Base-by-base conservation (phyloP, 2,329 filamentous ascomycete genomes). In the Colletotrichum musicola region DNA sequence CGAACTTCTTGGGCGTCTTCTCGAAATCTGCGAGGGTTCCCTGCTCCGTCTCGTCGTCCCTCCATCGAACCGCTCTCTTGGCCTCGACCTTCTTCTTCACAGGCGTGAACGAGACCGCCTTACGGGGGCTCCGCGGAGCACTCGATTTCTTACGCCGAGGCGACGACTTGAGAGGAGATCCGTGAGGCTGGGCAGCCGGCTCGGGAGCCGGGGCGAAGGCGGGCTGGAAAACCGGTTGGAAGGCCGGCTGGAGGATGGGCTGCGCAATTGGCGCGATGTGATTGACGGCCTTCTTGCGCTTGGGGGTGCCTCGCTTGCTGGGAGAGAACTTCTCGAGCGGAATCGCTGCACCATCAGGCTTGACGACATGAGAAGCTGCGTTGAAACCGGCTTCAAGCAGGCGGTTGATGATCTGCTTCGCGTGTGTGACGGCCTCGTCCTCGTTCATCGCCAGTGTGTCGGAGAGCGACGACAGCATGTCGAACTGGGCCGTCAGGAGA, bases 1-100 rank as follows among this genome's bases (percentile, higher is more conserved):
- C 71, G 22, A 73, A 83, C 76, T 91, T 92, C 78, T 94, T 88
- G 1, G 96, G 95, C 3, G 95, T 98, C 81, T 94, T 93, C 76
- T 95, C 93, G 77, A 95, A 98, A 77, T 98, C 96, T 12, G 93
- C 94, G 64, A 98, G 83, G 1, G 91, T 90, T 25, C 94, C 95
- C 59, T 95, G 90, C 75, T 97, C 92, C 2, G 91, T 83, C 75
- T 89, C 93, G 74, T 98, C 96, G 75, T 97, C 94, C 67, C 93
- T 90, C 96, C 96, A 99, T 72, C 95, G 89, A 6, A 99, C 95
- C 53, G 87, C 91, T 69, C 95, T 89, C 80, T 94, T 94, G 63
- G 82, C 78, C 1, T 90, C 88, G 10, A 88, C 86, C 79, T 91
- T 91, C 81, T 93, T 90, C 80, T 93, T 97, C 70, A 91, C 90